Evolutionary conservation across 2,329 filamentous ascomycete species (phyloP).

Genomic region (Arthrobotrys iridis): DNA sequence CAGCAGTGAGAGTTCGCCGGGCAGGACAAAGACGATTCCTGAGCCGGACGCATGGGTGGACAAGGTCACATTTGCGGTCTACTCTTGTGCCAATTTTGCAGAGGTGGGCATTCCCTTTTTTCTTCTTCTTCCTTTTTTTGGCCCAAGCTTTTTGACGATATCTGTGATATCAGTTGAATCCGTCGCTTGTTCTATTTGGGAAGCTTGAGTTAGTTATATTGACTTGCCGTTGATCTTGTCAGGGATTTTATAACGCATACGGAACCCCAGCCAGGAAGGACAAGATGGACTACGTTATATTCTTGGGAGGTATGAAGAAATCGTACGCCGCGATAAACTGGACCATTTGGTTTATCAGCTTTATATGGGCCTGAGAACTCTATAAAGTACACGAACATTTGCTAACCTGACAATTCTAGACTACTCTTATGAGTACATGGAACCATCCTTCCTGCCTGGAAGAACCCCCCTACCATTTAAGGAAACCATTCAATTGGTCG

Average conservation of each 20-base stretch:
- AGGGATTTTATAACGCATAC: constrained; percentile 66
- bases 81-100: constrained; percentile 61
- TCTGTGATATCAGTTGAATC: constrained; percentile 2
- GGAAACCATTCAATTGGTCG: constrained; percentile 61
- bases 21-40: constrained; percentile 61
- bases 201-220: constrained; percentile 32
- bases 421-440: constrained; percentile 73
- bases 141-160: constrained; percentile 28
- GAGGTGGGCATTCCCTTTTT: constrained; percentile 39
- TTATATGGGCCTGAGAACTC: no score
- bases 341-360: constrained; percentile 58
- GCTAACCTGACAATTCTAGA: constrained; percentile 61
- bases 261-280: constrained; percentile 64
- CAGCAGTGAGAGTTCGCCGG: constrained; percentile 59
- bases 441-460: constrained; percentile 60
- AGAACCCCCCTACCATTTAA: constrained; percentile 58
- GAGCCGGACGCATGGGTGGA: constrained; percentile 58
- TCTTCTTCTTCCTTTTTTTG: neutral
- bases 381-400: constrained; percentile 46
- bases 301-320: constrained; percentile 40
- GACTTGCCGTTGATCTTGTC: constrained; percentile 57
- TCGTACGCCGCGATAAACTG: neutral
- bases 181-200: constrained; percentile 3
- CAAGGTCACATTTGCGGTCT: constrained; percentile 60
- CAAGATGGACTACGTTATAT: constrained; percentile 64